These are phyloP conservation scores for Schizopora paradoxa DNA, from an alignment of 1,284 basidiomycete species.

Conservation along the genomic window DNA sequence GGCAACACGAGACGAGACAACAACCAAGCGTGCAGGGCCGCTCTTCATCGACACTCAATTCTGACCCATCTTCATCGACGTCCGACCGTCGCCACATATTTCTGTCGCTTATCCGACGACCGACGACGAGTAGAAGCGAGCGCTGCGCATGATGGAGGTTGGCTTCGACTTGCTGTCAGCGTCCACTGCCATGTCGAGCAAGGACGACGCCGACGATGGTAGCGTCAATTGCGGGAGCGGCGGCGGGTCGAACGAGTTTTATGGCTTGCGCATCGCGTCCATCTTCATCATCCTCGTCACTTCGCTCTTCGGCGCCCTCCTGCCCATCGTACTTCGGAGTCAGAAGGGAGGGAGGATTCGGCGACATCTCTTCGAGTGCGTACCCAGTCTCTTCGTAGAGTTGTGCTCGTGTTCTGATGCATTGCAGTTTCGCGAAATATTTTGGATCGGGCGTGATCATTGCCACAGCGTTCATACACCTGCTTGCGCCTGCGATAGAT, in stretches of 20 bases:
- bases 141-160: no score
- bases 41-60: no score
- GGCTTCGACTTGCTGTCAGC: not conserved
- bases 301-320: slow-evolving; percentile 67
- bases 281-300: slow-evolving; percentile 83
- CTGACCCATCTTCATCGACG: no score
- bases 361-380: slow-evolving; percentile 66
- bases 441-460: slow-evolving; percentile 94
- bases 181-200: not conserved
- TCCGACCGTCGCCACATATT: no score
- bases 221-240: slow-evolving; percentile 28
- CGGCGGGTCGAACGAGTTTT: slow-evolving; percentile 33
- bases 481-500: slow-evolving; percentile 71
- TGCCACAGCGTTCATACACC: slow-evolving; percentile 87
- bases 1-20: no score
- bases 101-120: no score
- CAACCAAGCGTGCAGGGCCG: no score
- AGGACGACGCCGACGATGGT: not conserved
- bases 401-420: slow-evolving; percentile 19
- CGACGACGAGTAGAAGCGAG: no score
- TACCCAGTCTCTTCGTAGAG: slow-evolving; percentile 16
- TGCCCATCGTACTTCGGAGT: slow-evolving; percentile 71
- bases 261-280: slow-evolving; percentile 66
- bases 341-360: slow-evolving; percentile 55
- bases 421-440: slow-evolving; percentile 80